Evolutionary conservation across 2,329 filamentous ascomycete genomes (phyloP), one percentile per base, ranked within the genome.

Genomic region (Aspergillus intermedius): DNA sequence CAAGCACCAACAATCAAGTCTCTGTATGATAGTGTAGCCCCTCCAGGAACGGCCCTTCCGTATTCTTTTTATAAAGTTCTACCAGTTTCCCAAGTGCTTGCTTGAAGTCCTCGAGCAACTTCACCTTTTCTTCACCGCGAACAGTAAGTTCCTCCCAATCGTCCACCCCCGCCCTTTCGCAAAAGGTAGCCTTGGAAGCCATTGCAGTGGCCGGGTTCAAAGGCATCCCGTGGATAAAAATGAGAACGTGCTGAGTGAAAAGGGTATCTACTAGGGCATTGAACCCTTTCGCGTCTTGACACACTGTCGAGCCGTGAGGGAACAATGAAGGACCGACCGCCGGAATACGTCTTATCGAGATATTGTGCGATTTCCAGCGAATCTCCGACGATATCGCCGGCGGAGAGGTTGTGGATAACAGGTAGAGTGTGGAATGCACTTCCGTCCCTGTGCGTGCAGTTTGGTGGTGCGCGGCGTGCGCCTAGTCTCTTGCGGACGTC

Each of bases 1-100:
- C 80, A 83, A 0, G 65, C 77, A 1, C 78, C 79, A 1, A 83
- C 72, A 30, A 82, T 78, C 0, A 81, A 57, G 56, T 83, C 80
- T 1, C 77, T 78, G 66, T 82, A 81, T 41, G 58, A 74, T 1
- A 71, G 67, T 57, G 1, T 52, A 43, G 0, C 55, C 52, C 77
- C 78, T 78, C 64, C 1, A 82, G 21, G 44, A 77, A 82, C 0
- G 77, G 75, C 5, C 78, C 77, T 10, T 51, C 62, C 0, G 54
- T 41, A 44, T 77, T 68, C 39, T 44, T 59, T 40, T 13, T 23
- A 25, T 74, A 80, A 2, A 76, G 48, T 51, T 60, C 64, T 0
- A 69, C 73, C 34, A 81, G 55, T 4, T 60, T 70, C 1, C 63
- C 71, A 19, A 81, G 56, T 40, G 61, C 65, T 4, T 60, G 55